Evolutionary conservation across 139 green algal species (phyloP).

Genomic region (Closterium sp.): DNA sequence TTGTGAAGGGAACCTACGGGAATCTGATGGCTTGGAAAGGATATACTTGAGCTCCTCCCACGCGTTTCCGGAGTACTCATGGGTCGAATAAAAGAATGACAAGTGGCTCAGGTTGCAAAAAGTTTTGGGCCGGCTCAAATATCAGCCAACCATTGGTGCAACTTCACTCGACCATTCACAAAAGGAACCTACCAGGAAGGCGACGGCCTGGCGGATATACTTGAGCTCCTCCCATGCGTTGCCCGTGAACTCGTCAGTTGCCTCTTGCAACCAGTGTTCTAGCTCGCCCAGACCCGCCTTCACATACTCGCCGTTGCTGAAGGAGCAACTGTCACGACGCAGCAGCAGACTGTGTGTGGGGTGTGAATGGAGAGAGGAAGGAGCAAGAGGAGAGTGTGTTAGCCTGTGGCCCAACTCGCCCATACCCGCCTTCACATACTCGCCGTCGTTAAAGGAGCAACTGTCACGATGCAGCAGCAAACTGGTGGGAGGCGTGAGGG

Average conservation of each 20-base stretch:
- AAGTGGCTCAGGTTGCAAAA: too few species aligned
- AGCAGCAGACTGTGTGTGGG: not conserved
- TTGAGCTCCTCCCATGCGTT: not conserved
- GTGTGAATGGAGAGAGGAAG: not conserved
- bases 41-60: conserved; percentile 96
- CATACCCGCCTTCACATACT: conserved; percentile 97
- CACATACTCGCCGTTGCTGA: not conserved
- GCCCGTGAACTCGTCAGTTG: too few species aligned
- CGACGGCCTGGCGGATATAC: too few species aligned
- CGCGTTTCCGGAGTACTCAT: conserved; percentile 73
- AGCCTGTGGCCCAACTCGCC: conserved; percentile 90
- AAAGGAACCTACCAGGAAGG: too few species aligned
- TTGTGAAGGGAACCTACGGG: too few species aligned
- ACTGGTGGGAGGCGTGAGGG: not conserved
- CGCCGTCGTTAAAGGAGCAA: conserved; percentile 98
- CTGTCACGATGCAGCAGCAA: conserved; percentile 96
- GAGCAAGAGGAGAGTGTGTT: conserved; percentile 60
- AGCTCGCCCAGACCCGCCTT: conserved; percentile 69
- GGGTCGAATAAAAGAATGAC: too few species aligned
- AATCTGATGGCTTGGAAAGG: conserved; percentile 2
- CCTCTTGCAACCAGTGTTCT: conserved; percentile 74
- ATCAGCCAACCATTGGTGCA: too few species aligned
- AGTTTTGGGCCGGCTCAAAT: too few species aligned
- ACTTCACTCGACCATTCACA: too few species aligned
- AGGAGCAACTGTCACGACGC: not conserved